These are phyloP conservation scores for Fistulinella prunicolor DNA, from an alignment of 768 basidiomycete genomes.

Conservation along the genomic window DNA sequence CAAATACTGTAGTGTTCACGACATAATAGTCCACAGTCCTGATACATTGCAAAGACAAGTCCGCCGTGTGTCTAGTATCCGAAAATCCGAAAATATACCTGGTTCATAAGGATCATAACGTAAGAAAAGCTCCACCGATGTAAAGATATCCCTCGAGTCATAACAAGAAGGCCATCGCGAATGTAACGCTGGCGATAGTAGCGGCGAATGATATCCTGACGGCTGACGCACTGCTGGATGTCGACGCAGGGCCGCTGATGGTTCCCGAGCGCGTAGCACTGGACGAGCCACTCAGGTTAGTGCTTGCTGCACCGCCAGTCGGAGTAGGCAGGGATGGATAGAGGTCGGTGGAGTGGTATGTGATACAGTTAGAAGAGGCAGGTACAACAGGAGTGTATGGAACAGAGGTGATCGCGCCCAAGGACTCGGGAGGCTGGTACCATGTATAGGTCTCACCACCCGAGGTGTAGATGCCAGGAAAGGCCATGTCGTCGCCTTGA, in stretches of 20 bases:
- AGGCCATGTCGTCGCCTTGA: constrained; percentile 59
- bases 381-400: constrained; percentile 43
- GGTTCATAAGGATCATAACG: background rate
- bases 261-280: constrained; percentile 14
- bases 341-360: constrained; percentile 35
- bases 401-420: constrained; percentile 41
- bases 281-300: background rate
- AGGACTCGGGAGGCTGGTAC: constrained; percentile 46
- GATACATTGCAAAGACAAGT: too few species aligned
- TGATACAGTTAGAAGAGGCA: constrained; percentile 43
- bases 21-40: too few species aligned
- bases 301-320: constrained; percentile 1
- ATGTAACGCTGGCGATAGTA: constrained; percentile 30
- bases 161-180: constrained; percentile 36
- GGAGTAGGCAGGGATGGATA: constrained; percentile 28
- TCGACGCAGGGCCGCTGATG: constrained; percentile 16
- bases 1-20: too few species aligned
- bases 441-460: constrained; percentile 43
- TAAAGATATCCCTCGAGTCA: constrained; percentile 8
- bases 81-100: background rate
- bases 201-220: constrained; percentile 31
- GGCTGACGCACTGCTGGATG: constrained; percentile 16
- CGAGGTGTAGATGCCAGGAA: constrained; percentile 49
- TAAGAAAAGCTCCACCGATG: background rate
- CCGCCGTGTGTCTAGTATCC: too few species aligned